Base-by-base conservation (phyloP, 306 rosid genomes). In the Comarum palustre region DNA sequence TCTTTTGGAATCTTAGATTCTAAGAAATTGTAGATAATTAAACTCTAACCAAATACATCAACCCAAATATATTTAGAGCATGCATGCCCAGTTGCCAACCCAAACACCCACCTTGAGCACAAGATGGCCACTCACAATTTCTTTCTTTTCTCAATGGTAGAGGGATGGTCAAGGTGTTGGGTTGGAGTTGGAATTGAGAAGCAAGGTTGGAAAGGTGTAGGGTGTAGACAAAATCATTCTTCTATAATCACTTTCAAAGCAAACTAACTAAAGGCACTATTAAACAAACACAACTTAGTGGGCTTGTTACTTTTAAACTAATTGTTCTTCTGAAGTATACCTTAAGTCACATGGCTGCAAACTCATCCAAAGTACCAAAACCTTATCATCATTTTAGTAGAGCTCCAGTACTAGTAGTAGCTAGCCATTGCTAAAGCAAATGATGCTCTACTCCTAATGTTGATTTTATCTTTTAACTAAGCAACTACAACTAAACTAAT, bases 231-330 rank as follows among this genome's bases (percentile, higher is more conserved):
- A 77, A 75, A 76, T 77, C 78, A 79, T 83, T 71, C 68, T 73
- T 63, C 59, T 69, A 79, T 81, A 83, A 84, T 83, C 89, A 78
- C 94, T 86, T 88, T 78, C 70, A 20, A 90, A 87, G 87, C 93
- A 88, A 88, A 90, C 88, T 80, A 80, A 82, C 68, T 66, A 73
- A 79, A 76, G 45, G 5, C 73, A 76, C 42, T 3, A 68, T 66
- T 75, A 76, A 87, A 86, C 66, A 51, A 78, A 82, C 77, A 84
- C 82, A 79, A 67, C 74, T 81, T 66, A 82, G 87, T 82, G 83
- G 90, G 80, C 81, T 77, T 84, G 80, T 86, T 86, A 83, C 95
- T 88, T 88, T 86, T 85, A 72, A 88, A 81, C 83, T 82, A 77
- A 85, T 85, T 79, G 80, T 83, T 81, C 80, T 15, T 52, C 34